Base-by-base conservation (phyloP, 2,329 filamentous ascomycete genomes). In the Aspergillus proliferans region DNA sequence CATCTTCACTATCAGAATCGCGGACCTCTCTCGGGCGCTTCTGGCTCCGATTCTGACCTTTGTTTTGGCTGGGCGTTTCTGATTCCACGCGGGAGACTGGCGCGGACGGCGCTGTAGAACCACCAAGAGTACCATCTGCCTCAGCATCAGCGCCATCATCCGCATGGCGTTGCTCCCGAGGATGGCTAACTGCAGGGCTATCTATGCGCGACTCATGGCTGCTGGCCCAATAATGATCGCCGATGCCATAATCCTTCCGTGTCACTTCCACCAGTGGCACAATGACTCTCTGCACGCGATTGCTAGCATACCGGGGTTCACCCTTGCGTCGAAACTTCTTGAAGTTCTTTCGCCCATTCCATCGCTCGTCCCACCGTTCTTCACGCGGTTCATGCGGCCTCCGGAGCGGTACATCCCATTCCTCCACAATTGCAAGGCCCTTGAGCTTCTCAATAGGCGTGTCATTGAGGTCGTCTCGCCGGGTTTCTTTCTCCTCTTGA, bases 261-360 rank as follows among this genome's bases (percentile, higher is more conserved):
- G 81, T 82, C 19, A 84, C 86, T 65, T 88, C 84, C 55, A 87
- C 82, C 3, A 95, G 71, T 0, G 78, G 71, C 3, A 95, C 81
- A 36, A 94, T 86, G 30, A 87, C 77, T 14, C 73, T 75, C 51
- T 77, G 75, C 3, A 72, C 57, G 30, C 72, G 69, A 30, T 70
- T 68, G n/a, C 71, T 69, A 43, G 61, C 57, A 44, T 57, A 58
- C 6, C 62, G 58, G 0, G 67, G 46, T 53, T 65, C 62, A 57
- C 68, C 58, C 48, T 66, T 64, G 43, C 65, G 58, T 34, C 69
- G 52, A 63, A 98, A 98, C 59, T 83, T 87, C 68, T 98, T 98
- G 73, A 95, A 98, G 63, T 98, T 97, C 69, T 89, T 92, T 40
- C 92, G 80, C 0, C 92, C 93, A 64, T 96, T 95, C 93, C 93